phyloP scores from a whole-genome alignment of 1,284 basidiomycete genomes.

The Porogramme epimiltina region DNA sequence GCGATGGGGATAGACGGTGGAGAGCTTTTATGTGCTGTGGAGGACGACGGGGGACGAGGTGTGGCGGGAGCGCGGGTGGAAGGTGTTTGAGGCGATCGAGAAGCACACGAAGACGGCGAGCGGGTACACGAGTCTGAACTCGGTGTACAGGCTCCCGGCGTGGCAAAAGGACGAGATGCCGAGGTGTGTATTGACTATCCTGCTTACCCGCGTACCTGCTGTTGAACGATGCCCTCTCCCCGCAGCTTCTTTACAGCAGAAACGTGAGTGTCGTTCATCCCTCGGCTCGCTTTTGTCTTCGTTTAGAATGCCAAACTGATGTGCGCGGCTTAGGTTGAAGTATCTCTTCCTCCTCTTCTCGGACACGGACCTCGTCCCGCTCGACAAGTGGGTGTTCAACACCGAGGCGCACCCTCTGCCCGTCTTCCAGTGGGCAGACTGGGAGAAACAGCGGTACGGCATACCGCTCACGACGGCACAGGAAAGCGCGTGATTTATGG shows the following conservation, averaged over 20 bases:
- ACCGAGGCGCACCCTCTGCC: conserved; percentile 83
- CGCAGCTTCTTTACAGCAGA: conserved; percentile 73
- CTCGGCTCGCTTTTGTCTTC: no score
- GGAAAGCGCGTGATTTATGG: no score
- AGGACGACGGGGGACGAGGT: conserved; percentile 64
- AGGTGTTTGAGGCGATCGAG: conserved; percentile 72
- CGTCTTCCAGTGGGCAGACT: conserved; percentile 60
- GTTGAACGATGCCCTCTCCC: background rate
- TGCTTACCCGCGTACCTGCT: background rate
- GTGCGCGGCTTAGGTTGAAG: no score
- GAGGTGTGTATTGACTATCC: conserved; percentile 44
- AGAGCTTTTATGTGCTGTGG: conserved; percentile 73
- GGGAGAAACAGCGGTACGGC: conserved; percentile 30
- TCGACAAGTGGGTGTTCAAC: conserved; percentile 81
- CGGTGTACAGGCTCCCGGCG: conserved; percentile 45
- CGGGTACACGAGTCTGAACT: conserved; percentile 60
- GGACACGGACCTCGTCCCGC: conserved; percentile 56
- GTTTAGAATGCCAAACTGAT: no score
- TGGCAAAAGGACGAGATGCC: conserved; percentile 61
- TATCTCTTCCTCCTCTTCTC: conserved; percentile 67
- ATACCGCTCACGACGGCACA: conserved; percentile 9
- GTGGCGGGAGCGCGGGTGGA: conserved; percentile 81
- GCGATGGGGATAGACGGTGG: conserved; percentile 52
- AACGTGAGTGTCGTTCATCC: conserved; percentile 45
- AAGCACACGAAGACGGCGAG: conserved; percentile 51